phyloP scores from a whole-genome alignment of 2,329 filamentous ascomycete genomes.

The Thermothelomyces thermophilus region DNA sequence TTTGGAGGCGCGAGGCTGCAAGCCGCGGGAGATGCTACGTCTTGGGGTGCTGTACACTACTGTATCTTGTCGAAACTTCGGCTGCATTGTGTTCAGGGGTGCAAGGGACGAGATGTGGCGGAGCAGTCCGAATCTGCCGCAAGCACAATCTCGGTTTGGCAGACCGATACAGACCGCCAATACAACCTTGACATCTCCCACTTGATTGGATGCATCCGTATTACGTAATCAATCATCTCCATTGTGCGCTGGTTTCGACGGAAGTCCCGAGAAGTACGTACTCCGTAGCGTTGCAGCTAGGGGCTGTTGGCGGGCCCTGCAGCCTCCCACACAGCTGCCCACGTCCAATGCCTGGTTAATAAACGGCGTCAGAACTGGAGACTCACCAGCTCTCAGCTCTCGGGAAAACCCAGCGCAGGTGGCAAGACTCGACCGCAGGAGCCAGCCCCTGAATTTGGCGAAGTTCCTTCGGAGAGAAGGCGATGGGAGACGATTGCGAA shows the following conservation, averaged over 20 bases:
- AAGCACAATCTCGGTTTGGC: slow-evolving; percentile 21
- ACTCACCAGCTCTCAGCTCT: not conserved
- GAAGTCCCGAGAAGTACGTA: slow-evolving; percentile 17
- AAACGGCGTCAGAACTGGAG: not conserved
- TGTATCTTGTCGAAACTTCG: slow-evolving; percentile 17
- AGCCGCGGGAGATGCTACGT: slow-evolving; percentile 4
- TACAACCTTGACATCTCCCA: not conserved
- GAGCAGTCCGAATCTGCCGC: slow-evolving; percentile 20
- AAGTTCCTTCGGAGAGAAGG: slow-evolving; percentile 10
- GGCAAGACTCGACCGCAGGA: not conserved
- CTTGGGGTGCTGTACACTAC: too few relatives aligned
- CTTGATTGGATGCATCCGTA: not conserved
- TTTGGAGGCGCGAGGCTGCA: not conserved
- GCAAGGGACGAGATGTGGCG: slow-evolving; percentile 18
- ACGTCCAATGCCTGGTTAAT: slow-evolving; percentile 5
- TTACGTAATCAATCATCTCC: slow-evolving; percentile 1
- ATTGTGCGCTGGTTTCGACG: slow-evolving; percentile 11
- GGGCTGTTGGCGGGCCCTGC: not conserved
- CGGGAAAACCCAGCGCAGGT: not conserved
- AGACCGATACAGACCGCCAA: slow-evolving; percentile 13
- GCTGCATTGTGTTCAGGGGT: slow-evolving; percentile 15
- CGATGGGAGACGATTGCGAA: too few relatives aligned
- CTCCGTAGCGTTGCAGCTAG: not conserved
- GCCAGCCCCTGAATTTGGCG: not conserved
- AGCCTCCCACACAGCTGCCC: slow-evolving; percentile 15